Evolutionary conservation across 1,139 yeast species (phyloP), one percentile per base, ranked within the genome.

Genomic region (Meyerozyma sp.): DNA sequence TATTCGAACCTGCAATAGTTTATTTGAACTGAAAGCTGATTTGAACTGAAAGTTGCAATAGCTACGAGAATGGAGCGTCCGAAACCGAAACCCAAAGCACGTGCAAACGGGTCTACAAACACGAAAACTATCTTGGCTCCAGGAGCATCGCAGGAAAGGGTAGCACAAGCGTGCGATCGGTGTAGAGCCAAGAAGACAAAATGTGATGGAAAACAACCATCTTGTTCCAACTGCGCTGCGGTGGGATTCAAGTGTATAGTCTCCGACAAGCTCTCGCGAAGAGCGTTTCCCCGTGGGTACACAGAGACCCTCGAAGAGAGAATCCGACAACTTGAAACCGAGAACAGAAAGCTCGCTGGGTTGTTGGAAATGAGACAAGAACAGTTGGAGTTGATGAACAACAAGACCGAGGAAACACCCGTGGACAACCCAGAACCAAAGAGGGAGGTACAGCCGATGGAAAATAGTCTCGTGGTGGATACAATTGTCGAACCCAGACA

Each of bases 161-260:
- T 82, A 16, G 90, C 94, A 0, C 95, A 87, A 55, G 95, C 95
- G 0, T 88, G 95, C 62, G 95, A 88, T 58, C 62, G 96, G 43
- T 87, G 96, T 56, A 68, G 95, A 42, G 85, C 90, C 39, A 87
- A 87, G 59, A 87, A 87, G 65, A 80, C 83, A 32, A 75, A 81
- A 46, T 83, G 90, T 64, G 88, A 82, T 52, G 87, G 87, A n/a
- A 73, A 68, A 56, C 71, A 75, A 32, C 82, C 83, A 1, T 49
- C 62, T 5, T 73, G 77, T 49, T 65, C 74, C 11, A 59, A 67
- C 32, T 73, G 78, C 55, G 65, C 65, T 14, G 59, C 70, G 7
- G 72, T 68, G 2, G 77, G 77, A 4, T 56, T 73, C 41, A 67
- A 70, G 47, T 73, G 78, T 55, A 65, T 71, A 37, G 76, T 72